Evolutionary conservation across 192 early-diverging fungal species (phyloP), one percentile per base, ranked within the genome.

Genomic region (Coemansia sp.): DNA sequence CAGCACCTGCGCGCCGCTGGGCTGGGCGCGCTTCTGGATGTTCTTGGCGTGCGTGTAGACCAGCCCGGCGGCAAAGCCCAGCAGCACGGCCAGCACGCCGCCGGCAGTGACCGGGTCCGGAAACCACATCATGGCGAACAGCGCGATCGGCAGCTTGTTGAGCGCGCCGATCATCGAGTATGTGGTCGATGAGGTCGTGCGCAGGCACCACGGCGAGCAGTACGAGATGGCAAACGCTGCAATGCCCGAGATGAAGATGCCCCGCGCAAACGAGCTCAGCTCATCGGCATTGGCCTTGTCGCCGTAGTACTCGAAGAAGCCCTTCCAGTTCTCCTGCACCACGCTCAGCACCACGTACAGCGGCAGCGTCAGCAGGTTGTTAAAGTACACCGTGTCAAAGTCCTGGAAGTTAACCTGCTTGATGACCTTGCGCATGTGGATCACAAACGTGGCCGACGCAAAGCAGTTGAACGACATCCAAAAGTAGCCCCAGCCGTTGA

Each of bases 111-210:
- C 81, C 14, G 85, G 83, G 55, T 94, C 94, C 39, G 85, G 85
- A 77, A 99, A 93, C 79, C 95, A 96, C 10, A 99, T 34, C 79
- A 99, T 97, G 28, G 95, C 93, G 53, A 89, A 88, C 25, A 95
- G 77, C 4, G 94, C 90, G 53, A 99, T 92, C 12, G 96, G 96
- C 27, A 99, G 77, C 64, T 99, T 99, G 76, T 99, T 99, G 39
- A 99, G 85, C 9, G 96, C 93, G 9, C 96, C 96, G 23, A 93
- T 93, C 96, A 99, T 99, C n/a, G 84, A 86, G 65, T 90, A 92
- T 0, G 90, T 92, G 21, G 90, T 92, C 14, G 86, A 87, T 4
- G 80, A 84, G 10, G 87, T 80, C 8, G 69, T 75, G 62, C 80
- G 70, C 45, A 82, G 65, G 53, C 78, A 80, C 80, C 80, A 82